Evolutionary conservation across 768 basidiomycete species (phyloP).

Genomic region (Mycena filopes): DNA sequence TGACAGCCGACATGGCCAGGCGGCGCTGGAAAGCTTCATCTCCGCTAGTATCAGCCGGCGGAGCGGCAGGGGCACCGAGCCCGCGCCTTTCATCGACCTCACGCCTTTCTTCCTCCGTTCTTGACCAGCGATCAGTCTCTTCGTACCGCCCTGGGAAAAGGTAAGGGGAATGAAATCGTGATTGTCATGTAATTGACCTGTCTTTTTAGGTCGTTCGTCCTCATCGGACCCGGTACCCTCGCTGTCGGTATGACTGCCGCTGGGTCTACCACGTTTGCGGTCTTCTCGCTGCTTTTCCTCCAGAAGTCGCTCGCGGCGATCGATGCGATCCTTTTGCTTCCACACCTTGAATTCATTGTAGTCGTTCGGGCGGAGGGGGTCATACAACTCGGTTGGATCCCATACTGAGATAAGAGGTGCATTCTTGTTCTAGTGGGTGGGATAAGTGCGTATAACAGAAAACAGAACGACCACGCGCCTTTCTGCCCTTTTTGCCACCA

Average conservation of each 20-base stretch:
- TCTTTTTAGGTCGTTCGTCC: slow-evolving; percentile 72
- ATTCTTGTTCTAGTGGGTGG: slow-evolving; percentile 53
- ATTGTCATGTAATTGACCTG: slow-evolving; percentile 67
- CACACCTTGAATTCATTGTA: slow-evolving; percentile 89
- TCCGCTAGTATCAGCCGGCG: slow-evolving; percentile 66
- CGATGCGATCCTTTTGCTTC: slow-evolving; percentile 80
- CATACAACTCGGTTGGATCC: slow-evolving; percentile 86
- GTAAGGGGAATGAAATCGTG: slow-evolving; percentile 16
- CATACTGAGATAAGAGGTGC: slow-evolving; percentile 63
- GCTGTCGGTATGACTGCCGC: slow-evolving; percentile 74
- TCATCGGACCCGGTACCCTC: slow-evolving; percentile 71
- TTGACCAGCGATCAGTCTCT: slow-evolving; percentile 63
- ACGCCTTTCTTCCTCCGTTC: slow-evolving; percentile 58
- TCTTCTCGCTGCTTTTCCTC: slow-evolving; percentile 69
- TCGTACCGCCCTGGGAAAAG: slow-evolving; percentile 58
- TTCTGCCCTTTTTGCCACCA: slow-evolving; percentile 68
- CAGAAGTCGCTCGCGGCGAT: slow-evolving; percentile 72
- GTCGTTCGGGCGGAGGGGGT: slow-evolving; percentile 86
- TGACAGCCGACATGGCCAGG: slow-evolving; percentile 68
- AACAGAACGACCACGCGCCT: slow-evolving; percentile 52
- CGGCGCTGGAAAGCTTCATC: slow-evolving; percentile 85
- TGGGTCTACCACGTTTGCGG: slow-evolving; percentile 65
- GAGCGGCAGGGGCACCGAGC: slow-evolving; percentile 45
- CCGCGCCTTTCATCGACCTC: slow-evolving; percentile 48
- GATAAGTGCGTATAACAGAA: slow-evolving; percentile 16